Percentiles rank a stretch among this genome's conserved stretches.
Evolutionary conservation across 164 flowering plant genomes (phyloP).

Genomic region (Saururus chinensis): DNA sequence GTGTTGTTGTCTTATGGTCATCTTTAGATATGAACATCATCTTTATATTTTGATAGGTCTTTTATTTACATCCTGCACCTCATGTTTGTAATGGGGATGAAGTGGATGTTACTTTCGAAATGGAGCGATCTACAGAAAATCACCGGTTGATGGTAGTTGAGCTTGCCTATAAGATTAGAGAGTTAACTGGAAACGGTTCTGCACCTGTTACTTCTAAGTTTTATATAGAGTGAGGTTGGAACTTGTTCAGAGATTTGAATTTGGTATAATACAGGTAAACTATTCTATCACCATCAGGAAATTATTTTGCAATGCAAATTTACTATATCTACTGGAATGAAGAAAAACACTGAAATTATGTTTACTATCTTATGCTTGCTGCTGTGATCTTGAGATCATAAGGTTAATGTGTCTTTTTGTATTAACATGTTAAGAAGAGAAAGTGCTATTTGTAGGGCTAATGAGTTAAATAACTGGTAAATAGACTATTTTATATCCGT

Average conservation of each 20-base stretch:
- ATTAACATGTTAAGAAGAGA: too few species aligned
- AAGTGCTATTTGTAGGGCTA: too few species aligned
- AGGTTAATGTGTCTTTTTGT: too few species aligned
- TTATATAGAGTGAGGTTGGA: conserved; percentile 55
- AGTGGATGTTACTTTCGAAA: conserved; percentile 39
- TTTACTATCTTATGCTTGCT: too few species aligned
- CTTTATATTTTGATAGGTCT: conserved; percentile 50
- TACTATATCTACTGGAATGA: too few species aligned
- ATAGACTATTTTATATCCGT: too few species aligned
- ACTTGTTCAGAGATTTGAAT: not conserved
- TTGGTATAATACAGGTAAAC: conserved; percentile 7
- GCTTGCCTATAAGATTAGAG: conserved; percentile 38
- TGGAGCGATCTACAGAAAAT: conserved; percentile 80
- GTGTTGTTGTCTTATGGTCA: too few species aligned
- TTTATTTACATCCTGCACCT: conserved; percentile 58
- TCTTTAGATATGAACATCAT: conserved; percentile 13
- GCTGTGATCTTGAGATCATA: too few species aligned
- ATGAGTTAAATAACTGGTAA: too few species aligned
- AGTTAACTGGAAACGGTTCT: conserved; percentile 38
- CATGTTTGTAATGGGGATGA: conserved; percentile 41
- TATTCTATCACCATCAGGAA: not conserved
- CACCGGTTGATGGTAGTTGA: conserved; percentile 90
- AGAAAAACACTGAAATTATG: too few species aligned
- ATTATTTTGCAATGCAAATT: too few species aligned
- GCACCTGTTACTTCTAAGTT: conserved; percentile 44